These are phyloP conservation scores for Drechslerella stenobrocha DNA, from an alignment of 2,329 filamentous ascomycete genomes.

Conservation along the genomic window DNA sequence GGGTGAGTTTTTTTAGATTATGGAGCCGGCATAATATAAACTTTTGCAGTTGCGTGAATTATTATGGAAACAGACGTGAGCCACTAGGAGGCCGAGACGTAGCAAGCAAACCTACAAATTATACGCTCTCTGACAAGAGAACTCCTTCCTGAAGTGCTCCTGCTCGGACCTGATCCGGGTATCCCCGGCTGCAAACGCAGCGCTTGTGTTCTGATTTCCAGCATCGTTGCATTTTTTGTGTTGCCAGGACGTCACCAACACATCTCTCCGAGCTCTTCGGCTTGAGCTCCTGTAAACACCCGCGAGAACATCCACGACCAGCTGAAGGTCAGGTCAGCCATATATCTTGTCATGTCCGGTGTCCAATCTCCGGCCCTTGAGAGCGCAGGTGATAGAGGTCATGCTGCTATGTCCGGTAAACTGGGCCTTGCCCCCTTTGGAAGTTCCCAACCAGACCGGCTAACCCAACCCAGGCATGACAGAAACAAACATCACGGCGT, in stretches of 20 bases:
- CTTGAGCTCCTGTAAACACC: background rate
- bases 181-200: slow-evolving; percentile 3
- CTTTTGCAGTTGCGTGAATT: slow-evolving; percentile 5
- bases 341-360: background rate
- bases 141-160: background rate
- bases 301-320: background rate
- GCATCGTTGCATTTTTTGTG: slow-evolving; percentile 20
- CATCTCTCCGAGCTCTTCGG: background rate
- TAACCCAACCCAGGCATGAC: background rate
- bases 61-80: background rate
- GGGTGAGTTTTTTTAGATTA: background rate
- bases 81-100: background rate
- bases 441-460: no score
- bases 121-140: no score
- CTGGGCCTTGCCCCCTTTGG: background rate
- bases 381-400: background rate
- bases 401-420: background rate
- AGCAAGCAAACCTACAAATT: no score
- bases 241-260: background rate
- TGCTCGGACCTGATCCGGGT: background rate
- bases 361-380: background rate
- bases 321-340: background rate
- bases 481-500: background rate
- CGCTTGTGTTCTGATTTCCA: background rate
- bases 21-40: background rate